phyloP scores from a whole-genome alignment of 345 rosid species.

The Melaleuca alternifolia region DNA sequence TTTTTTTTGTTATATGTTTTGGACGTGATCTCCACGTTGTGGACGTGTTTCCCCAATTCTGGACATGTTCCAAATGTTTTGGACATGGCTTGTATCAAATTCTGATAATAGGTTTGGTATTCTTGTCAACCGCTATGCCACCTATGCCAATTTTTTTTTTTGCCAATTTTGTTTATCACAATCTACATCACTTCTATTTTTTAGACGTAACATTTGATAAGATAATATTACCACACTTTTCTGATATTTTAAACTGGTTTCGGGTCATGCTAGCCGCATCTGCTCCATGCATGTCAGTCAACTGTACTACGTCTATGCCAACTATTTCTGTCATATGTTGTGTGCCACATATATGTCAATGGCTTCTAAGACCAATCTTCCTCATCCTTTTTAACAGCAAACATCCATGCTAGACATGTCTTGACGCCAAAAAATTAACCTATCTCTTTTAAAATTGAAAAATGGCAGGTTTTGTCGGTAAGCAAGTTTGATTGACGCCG shows the following conservation, averaged over 20 bases:
- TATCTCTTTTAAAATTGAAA: neutral
- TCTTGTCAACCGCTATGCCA: neutral
- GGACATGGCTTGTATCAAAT: neutral
- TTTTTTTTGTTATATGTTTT: neutral
- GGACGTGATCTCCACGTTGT: neutral
- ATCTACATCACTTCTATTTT: neutral
- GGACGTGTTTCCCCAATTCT: neutral
- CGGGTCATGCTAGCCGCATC: no score
- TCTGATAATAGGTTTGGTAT: neutral
- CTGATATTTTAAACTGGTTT: no score
- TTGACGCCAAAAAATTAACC: neutral
- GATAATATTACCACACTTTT: neutral
- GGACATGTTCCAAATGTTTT: neutral
- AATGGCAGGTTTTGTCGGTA: rapidly evolving
- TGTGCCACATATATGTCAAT: neutral
- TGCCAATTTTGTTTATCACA: no score
- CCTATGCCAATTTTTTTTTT: neutral
- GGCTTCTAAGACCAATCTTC: no score
- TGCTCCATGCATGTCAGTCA: neutral
- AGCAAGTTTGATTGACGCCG: neutral
- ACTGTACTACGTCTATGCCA: neutral
- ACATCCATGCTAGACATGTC: neutral
- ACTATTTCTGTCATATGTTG: neutral
- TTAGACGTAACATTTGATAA: neutral
- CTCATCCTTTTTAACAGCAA: neutral